Evolutionary conservation across 2,329 filamentous ascomycete species (phyloP), one percentile per base, ranked within the genome.

Genomic region (Aspergillus transmontanensis): DNA sequence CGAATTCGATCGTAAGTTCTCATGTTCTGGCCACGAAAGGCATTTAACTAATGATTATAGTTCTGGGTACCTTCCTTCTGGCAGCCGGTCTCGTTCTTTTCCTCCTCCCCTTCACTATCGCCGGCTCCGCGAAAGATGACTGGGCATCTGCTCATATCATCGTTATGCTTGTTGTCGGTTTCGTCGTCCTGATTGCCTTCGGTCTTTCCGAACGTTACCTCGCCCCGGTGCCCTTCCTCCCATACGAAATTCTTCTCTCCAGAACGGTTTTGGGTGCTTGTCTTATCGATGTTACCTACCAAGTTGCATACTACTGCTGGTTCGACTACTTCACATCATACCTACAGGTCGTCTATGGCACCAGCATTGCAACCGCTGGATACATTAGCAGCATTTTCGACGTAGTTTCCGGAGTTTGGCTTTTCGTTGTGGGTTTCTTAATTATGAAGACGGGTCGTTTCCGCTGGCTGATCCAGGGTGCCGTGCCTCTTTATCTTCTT

Each of bases 21-120:
- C 46, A 28, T 50, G 7, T 26, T 19, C 26, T 10, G 16, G 14
- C 4, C 26, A 28, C 26, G 14, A 3, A 5, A 26, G 19, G 23
- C 16, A n/a, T n/a, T 14, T 5, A 4, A 28, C 56, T 64, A 50
- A 62, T 23, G 9, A 4, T 39, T 43, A 39, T 23, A 80, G 78
- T 86, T 2, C 62, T 86, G 26, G 88, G 89, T 16, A 78, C 89
- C 23, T 64, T 89, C 32, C 78, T 90, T 2, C 79, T 90, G 57
- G 82, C 83, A 16, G 79, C 77, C 1, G 88, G 87, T 0, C 84
- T 89, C 69, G 81, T 84, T 2, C 76, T 90, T 32, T 60, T 65
- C 19, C 60, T 65, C n/a, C 54, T 65, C 16, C 63, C 63, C 6
- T 85, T 91, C 73, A 86, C 78, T 32, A 79, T 91, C 12, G 78